Evolutionary conservation across 2,329 filamentous ascomycete genomes (phyloP).

Genomic region (Colletotrichum sp.): DNA sequence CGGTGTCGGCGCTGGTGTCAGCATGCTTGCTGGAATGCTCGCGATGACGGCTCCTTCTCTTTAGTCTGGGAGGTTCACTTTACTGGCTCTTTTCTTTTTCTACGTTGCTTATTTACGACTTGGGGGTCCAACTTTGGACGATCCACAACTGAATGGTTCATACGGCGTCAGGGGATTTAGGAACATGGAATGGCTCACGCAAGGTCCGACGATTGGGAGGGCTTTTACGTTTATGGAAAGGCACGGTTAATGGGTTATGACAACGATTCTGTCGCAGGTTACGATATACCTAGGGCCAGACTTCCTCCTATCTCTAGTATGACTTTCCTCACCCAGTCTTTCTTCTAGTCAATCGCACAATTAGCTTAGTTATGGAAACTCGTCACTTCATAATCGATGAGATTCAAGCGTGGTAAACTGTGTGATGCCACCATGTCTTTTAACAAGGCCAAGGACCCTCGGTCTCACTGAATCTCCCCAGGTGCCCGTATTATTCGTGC

Average conservation of each 20-base stretch:
- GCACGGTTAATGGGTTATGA: background rate
- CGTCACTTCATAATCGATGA: background rate
- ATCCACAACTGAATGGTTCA: background rate
- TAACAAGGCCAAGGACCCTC: background rate
- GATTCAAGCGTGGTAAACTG: background rate
- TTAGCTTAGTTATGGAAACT: background rate
- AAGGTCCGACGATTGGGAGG: background rate
- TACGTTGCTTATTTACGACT: background rate
- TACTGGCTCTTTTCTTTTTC: background rate
- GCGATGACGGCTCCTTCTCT: slow-evolving; percentile 10
- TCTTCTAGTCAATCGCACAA: background rate
- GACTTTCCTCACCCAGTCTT: background rate
- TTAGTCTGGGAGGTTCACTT: background rate
- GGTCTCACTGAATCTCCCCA: background rate
- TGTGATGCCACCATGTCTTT: background rate
- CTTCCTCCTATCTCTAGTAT: background rate
- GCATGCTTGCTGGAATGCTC: slow-evolving; percentile 4
- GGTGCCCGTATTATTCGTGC: background rate
- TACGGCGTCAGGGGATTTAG: background rate
- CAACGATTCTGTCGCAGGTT: background rate
- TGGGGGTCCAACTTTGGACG: background rate
- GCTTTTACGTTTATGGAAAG: background rate
- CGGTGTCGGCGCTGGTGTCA: background rate
- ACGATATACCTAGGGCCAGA: background rate
- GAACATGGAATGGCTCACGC: background rate